phyloP scores from a whole-genome alignment of 352 stramenopile genomes.

The Phytophthora agathidicida region DNA sequence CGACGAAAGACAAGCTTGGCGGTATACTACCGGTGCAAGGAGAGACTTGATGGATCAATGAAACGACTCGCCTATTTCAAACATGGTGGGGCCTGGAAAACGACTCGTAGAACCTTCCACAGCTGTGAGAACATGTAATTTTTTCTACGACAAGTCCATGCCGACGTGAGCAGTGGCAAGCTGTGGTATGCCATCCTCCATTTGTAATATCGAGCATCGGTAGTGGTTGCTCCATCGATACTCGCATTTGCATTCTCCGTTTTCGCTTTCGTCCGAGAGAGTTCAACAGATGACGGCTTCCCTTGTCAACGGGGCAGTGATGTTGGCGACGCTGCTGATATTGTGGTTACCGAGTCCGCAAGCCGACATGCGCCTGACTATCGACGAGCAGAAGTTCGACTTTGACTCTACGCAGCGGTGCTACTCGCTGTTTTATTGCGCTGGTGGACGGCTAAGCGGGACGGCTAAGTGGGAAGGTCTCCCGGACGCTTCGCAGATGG shows the following conservation, averaged over 20 bases:
- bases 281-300: neutral
- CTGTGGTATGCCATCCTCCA: too few relatives aligned
- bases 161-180: too few relatives aligned
- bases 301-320: neutral
- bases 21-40: neutral
- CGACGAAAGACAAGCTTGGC: neutral
- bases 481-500: neutral
- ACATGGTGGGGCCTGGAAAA: constrained; percentile 7
- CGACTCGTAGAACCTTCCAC: neutral
- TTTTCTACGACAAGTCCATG: neutral
- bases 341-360: neutral
- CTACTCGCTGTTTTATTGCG: neutral
- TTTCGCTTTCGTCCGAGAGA: neutral
- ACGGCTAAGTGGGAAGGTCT: neutral
- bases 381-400: neutral
- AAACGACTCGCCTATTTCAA: constrained; percentile 32
- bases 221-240: too few relatives aligned
- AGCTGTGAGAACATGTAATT: neutral
- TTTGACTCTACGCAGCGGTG: neutral
- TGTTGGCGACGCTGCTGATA: neutral
- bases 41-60: constrained; percentile 1
- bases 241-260: too few relatives aligned
- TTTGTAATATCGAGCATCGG: too few relatives aligned
- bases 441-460: neutral
- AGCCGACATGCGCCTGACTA: neutral